Base-by-base conservation (phyloP, 176 grass and related monocot species). In the Paspalum vaginatum region DNA sequence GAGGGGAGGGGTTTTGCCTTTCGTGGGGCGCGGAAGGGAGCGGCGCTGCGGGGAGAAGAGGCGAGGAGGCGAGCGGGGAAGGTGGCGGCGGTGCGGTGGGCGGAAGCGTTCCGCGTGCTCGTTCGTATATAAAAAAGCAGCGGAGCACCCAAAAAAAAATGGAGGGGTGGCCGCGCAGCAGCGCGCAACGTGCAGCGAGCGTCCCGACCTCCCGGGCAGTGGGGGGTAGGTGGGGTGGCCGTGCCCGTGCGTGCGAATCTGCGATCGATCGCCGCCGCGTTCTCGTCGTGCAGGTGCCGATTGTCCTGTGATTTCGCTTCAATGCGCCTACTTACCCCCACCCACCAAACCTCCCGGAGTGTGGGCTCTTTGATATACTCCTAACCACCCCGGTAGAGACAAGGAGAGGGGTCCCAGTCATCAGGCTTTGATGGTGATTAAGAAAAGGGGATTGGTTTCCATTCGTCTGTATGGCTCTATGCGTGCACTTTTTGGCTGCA, bases 381-480 rank as follows among this genome's bases (percentile, higher is more conserved):
- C 4, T 43, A 66, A 65, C 45, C 27, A 65, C 62, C 11, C 62
- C 48, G 37, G 38, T 5, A 67, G 43, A 11, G 77, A 79, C 77
- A 66, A 27, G 21, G 1, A 11, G 4, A n/a, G 40, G 20, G 24
- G n/a, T 11, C 38, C 11, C 32, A 32, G 32, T 32, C 62, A 54
- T 25, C 62, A 67, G 1, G 32, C 20, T 17, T 22, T 9, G 26
- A 38, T 52, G 17, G 14, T 6, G 18, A 24, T 60, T 43, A 20
- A 6, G 8, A 42, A 79, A 68, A 1, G 37, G 68, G 12, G 7
- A 67, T 17, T 1, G 42, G 67, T 68, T 68, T 39, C 14, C n/a
- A 68, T 79, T 79, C 63, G 63, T 79, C 63, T 53, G 48, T 78
- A 53, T 41, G 27, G 57, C 56, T n/a, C 70, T 20, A 61, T 49